Evolutionary conservation across 2,329 filamentous ascomycete genomes (phyloP), one percentile per base, ranked within the genome.

Genomic region (Colletotrichum chlorophyti): DNA sequence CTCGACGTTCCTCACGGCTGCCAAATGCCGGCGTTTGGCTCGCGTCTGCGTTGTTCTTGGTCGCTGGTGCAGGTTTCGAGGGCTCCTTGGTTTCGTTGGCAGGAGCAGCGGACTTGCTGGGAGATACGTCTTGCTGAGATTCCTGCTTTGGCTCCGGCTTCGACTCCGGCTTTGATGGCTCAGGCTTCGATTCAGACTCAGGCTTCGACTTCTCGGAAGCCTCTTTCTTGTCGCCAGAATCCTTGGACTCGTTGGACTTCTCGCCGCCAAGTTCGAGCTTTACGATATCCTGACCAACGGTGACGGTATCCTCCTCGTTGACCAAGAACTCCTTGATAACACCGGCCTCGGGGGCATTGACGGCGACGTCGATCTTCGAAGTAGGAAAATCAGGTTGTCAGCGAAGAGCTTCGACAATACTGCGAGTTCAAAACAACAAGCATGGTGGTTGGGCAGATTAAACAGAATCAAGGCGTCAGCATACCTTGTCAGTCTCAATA

Each of bases 401-500:
- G 46, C 24, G 24, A 40, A n/a, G n/a, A n/a, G n/a, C n/a, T n/a
- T n/a, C n/a, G n/a, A n/a, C n/a, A n/a, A n/a, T n/a, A n/a, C 14
- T 15, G 24, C 19, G 11, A 46, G 34, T 15, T 37, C 40, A n/a
- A n/a, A n/a, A n/a, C n/a, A n/a, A n/a, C n/a, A n/a, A n/a, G n/a
- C n/a, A n/a, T n/a, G n/a, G n/a, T n/a, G n/a, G n/a, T n/a, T n/a
- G n/a, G n/a, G n/a, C n/a, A n/a, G n/a, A n/a, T n/a, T n/a, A n/a
- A n/a, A n/a, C n/a, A n/a, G n/a, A 24, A 23, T 14, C 17, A 23
- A n/a, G 41, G 4, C 21, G 31, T 8, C 29, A 43, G 54, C 73
- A 63, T 79, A 92, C 91, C 88, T 99, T 99, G 84, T 99, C 95
- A 12, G 95, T 99, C 79, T 99, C 95, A 70, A 99, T 99, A 46